These are phyloP conservation scores for Millerozyma acaciae DNA, from an alignment of 805 yeast genomes.

Conservation along the genomic window DNA sequence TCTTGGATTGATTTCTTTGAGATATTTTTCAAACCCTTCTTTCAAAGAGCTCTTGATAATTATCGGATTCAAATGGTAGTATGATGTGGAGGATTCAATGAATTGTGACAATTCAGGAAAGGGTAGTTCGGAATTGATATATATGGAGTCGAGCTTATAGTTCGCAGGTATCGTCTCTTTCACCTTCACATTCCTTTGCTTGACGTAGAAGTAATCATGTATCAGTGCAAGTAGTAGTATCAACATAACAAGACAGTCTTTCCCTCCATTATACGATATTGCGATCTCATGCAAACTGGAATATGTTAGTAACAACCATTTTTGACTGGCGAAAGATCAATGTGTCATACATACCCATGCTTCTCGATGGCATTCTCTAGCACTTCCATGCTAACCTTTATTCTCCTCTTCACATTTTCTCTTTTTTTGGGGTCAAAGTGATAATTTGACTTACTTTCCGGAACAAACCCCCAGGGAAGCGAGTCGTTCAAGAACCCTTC, in stretches of 20 bases:
- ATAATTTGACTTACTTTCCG: constrained; percentile 15
- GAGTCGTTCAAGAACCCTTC: constrained; percentile 26
- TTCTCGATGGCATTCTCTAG: constrained; percentile 25
- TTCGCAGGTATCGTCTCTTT: constrained; percentile 15
- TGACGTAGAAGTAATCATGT: constrained; percentile 20
- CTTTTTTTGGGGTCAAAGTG: constrained; percentile 19
- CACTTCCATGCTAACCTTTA: constrained; percentile 23
- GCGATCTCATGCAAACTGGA: constrained; percentile 52
- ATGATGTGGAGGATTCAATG: constrained; percentile 48
- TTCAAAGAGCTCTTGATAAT: constrained; percentile 51
- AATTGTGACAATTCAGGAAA: constrained; percentile 70
- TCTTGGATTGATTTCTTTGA: constrained; percentile 43
- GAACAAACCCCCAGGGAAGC: constrained; percentile 23
- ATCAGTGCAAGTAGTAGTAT: constrained; percentile 62
- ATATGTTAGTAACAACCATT: too few species aligned
- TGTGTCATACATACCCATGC: constrained; percentile 32
- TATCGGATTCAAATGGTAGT: constrained; percentile 53
- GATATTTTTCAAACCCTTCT: constrained; percentile 64
- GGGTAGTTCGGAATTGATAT: constrained; percentile 69
- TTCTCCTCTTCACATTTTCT: constrained; percentile 23
- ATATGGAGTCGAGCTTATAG: constrained; percentile 55
- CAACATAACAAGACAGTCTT: constrained; percentile 90
- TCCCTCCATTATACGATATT: constrained; percentile 92
- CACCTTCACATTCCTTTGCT: constrained; percentile 10
- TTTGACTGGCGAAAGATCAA: too few species aligned